Base-by-base conservation (phyloP, 441 rosid species). In the Gossypium schwendimanii region DNA sequence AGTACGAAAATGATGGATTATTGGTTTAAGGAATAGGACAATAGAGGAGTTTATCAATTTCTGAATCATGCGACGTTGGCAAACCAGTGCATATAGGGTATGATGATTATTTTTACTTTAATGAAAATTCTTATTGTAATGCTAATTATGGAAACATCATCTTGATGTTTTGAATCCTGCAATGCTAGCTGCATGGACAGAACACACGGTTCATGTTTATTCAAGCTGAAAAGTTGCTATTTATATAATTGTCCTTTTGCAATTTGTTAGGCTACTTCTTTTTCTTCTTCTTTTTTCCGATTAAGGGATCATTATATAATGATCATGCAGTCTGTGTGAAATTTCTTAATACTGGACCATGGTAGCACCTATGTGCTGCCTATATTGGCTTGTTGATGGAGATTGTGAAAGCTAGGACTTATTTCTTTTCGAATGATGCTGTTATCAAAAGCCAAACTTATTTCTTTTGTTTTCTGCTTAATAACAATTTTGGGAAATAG, bases 151-250 rank as follows among this genome's bases (percentile, higher is more conserved):
- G 49, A 26, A 49, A 10, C 15, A 41, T 17, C 36, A 26, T 68
- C 41, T 69, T 18, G 15, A 57, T 73, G 67, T 57, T 77, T 73
- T 26, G 12, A 26, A 36, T 45, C 61, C 36, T 26, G 44, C 53
- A 53, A 17, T 58, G 63, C 75, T 2, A 57, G 75, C 26, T 36
- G 10, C 41, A 52, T 67, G 66, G 63, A 58, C 62, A 23, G 36
- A 70, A 50, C 18, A 21, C 6, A 41, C 62, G 54, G 39, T 31
- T 28, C 65, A 53, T 58, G 45, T 53, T 31, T 66, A 6, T 39
- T 21, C 20, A 52, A 17, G 73, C 45, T 24, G 64, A 26, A 44
- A 55, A 70, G 26, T 17, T 15, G 60, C n/a, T 74, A 26, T 70
- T 63, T n/a, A 26, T 50, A 52, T 52, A 52, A 36, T 36, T 36